Percentiles rank a stretch among this genome's conserved stretches.
Conservation (phyloP, 2,329 filamentous ascomycete species). For the Colletotrichum lindemuthianum region DNA sequence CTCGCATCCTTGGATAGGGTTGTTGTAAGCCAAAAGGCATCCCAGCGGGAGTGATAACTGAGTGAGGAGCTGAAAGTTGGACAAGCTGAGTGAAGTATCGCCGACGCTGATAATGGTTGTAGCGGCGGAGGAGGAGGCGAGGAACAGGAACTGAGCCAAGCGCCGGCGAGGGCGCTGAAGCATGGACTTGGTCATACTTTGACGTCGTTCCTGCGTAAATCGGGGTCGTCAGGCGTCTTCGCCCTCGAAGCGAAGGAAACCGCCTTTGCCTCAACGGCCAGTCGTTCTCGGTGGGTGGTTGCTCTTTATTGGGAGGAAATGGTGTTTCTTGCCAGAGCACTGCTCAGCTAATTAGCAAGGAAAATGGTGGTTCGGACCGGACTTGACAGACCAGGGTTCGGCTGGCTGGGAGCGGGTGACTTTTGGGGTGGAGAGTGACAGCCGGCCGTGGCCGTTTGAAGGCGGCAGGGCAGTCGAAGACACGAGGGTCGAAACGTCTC, state of each 20-base stretch:
- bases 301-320: not conserved
- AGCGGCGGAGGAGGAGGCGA: constrained; percentile 25
- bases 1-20: constrained; percentile 50
- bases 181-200: constrained; percentile 25
- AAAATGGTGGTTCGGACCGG: constrained; percentile 16
- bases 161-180: constrained; percentile 7
- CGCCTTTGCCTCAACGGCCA: not conserved
- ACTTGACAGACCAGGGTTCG: constrained; percentile 26
- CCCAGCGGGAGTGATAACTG: constrained; percentile 47
- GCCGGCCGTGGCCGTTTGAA: constrained; percentile 17
- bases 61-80: constrained; percentile 53
- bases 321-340: not conserved
- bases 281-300: too few species aligned
- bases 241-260: constrained; percentile 3
- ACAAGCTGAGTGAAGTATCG: constrained; percentile 40
- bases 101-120: constrained; percentile 19
- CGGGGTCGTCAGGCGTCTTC: constrained; percentile 8
- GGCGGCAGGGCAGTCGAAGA: constrained; percentile 13
- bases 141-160: constrained; percentile 18
- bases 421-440: constrained; percentile 32
- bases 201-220: not conserved
- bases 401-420: constrained; percentile 26
- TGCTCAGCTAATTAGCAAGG: constrained; percentile 19
- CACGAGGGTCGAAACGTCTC: constrained; percentile 32
- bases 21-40: constrained; percentile 55